Base-by-base conservation (phyloP, 305 asterid genomes). In the Salvia sclarea region DNA sequence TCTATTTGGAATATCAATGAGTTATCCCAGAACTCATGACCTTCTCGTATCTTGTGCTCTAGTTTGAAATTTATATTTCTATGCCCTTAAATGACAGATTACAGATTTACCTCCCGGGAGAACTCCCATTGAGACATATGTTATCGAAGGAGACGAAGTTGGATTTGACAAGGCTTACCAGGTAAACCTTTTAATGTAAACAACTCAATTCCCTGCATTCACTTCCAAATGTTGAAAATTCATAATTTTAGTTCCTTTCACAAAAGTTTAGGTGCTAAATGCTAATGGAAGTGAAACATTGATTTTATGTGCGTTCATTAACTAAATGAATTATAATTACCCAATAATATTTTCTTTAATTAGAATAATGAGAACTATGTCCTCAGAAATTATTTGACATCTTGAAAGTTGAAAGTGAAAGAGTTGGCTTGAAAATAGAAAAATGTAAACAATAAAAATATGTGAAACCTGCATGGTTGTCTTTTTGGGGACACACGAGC, bases 61-160 rank as follows among this genome's bases (percentile, higher is more conserved):
- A 35, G 9, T 48, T 72, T 31, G 11, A 62, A 49, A 5, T 53
- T 8, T 40, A 17, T 60, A 25, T 28, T 64, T 22, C 44, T 24
- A 33, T 61, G 48, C 43, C 77, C 47, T 62, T 63, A 17, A 61
- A 78, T 73, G 58, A 66, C 90, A 92, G 96, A 92, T 92, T 61
- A 86, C 92, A 61, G 97, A 87, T 83, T 78, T 90, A 74, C 98
- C 97, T 67, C 97, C 93, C 35, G 97, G 98, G 83, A 92, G 98
- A 77, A 76, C 87, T 18, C 98, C 98, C 21, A 84, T 92, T 33
- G 81, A 86, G 77, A 90, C 97, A 41, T 72, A 72, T 62, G 81
- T 82, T 64, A 54, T 92, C 61, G 96, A 90, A 85, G 98, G 96
- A 74, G 78, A 84, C 68, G 92, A 88, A 70, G 69, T 64, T 77